Percentiles rank a stretch among this genome's conserved stretches.
Evolutionary conservation across 176 grass and related monocot species (phyloP).

Genomic region (Ensete ventricosum): DNA sequence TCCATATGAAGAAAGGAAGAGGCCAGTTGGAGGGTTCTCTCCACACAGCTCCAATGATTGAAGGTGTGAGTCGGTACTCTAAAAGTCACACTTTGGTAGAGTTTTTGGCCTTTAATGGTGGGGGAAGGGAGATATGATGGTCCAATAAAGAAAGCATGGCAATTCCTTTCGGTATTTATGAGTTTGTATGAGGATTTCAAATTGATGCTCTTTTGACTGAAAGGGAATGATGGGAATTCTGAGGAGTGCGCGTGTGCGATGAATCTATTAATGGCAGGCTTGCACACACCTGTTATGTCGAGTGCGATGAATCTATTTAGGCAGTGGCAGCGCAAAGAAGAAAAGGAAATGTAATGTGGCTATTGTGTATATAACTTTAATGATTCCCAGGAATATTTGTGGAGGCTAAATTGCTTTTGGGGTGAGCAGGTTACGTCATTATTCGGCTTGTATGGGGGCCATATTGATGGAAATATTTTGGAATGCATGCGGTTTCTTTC

Average conservation of each 20-base stretch:
- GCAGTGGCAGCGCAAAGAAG: not conserved
- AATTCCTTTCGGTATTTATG: not conserved
- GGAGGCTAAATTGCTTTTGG: slow-evolving; percentile 1
- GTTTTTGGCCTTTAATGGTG: slow-evolving; percentile 9
- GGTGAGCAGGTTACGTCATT: not conserved
- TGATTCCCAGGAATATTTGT: not conserved
- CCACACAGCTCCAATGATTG: slow-evolving; percentile 22
- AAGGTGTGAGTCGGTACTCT: slow-evolving; percentile 8
- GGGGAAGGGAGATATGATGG: slow-evolving; percentile 5
- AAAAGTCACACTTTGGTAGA: not conserved
- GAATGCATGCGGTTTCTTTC: not conserved
- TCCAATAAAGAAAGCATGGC: slow-evolving; percentile 13
- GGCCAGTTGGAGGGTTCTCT: slow-evolving; percentile 5
- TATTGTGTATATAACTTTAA: not conserved
- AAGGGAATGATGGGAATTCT: slow-evolving; percentile 1
- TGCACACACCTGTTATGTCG: not conserved
- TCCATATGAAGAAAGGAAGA: too few relatives aligned
- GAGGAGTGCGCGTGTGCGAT: slow-evolving; percentile 1
- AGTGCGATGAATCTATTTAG: too few relatives aligned
- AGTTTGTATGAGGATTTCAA: not conserved
- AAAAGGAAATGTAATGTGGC: not conserved
- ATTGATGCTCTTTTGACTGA: slow-evolving; percentile 10
- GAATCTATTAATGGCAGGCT: not conserved
- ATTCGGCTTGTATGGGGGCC: not conserved
- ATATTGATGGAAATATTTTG: not conserved